Evolutionary conservation across 441 rosid species (phyloP), one percentile per base, ranked within the genome.

Genomic region (Erysimum cheiri): DNA sequence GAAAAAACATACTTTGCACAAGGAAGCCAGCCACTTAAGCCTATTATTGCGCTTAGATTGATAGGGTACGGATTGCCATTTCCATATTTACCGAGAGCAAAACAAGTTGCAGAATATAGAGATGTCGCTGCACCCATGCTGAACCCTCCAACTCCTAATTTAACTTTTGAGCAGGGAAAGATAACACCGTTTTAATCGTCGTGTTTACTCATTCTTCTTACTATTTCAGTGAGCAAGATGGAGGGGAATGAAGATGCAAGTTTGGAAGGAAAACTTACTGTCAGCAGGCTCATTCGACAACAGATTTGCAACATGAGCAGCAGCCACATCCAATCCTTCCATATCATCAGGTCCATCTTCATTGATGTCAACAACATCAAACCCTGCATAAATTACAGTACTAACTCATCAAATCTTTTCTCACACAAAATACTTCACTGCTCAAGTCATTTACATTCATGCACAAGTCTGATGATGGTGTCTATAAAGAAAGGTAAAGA

Each of bases 11-110:
- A 94, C 99, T 84, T 94, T 70, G 97, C 73, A 75, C 94, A 88
- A 52, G 99, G 99, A 72, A 94, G 98, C 98, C 99, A 92, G 67
- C 99, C 98, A 79, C 99, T 94, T 76, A 94, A 80, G 79, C 96
- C 98, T 24, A 91, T 88, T 63, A 81, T 85, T 69, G 96, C 85
- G 74, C 83, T 83, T 76, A 95, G 61, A 54, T 83, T 88, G 70
- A 89, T 81, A 60, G 90, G 90, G 76, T 87, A 90, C 3, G 80
- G 84, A 63, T 74, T 87, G 77, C 92, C 92, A 71, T 87, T 84
- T 76, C 83, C 90, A 75, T 79, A 90, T 73, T 92, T 87, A 40
- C 91, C 87, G 7, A 69, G 79, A 49, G 86, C 76, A 73, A 80
- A 90, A 85, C 96, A 92, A 47, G 84, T 83, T 52, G 96, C 97